Conservation (phyloP, 495 filamentous ascomycete species). For the Cairneyella variabilis region DNA sequence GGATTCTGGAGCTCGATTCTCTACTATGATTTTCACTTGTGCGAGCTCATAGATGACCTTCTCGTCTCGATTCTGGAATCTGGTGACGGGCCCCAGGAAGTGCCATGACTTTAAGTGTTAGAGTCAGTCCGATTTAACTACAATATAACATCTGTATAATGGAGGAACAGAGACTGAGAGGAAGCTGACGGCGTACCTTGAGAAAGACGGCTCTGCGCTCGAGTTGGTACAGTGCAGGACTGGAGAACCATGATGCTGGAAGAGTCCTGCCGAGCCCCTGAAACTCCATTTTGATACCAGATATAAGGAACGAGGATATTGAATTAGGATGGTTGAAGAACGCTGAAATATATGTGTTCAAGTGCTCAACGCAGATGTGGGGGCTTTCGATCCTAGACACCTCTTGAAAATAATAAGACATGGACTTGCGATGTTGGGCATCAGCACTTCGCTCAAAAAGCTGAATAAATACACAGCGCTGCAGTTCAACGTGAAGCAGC, state of each 20-base stretch:
- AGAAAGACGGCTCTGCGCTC: slow-evolving; percentile 53
- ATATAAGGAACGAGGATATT: no score
- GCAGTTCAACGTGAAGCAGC: slow-evolving; percentile 7
- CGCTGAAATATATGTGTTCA: no score
- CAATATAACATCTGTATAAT: slow-evolving; percentile 46
- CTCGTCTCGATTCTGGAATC: slow-evolving; percentile 43
- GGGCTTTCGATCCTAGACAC: no score
- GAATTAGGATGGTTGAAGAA: no score
- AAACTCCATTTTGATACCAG: no score
- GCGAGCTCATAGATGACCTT: slow-evolving; percentile 52
- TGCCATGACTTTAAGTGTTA: slow-evolving; percentile 49
- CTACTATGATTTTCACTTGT: slow-evolving; percentile 44
- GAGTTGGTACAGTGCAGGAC: slow-evolving; percentile 39
- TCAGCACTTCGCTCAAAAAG: no score
- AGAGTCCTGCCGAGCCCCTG: slow-evolving; percentile 31
- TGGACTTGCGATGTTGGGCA: no score
- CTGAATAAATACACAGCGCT: neutral
- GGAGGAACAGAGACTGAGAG: no score
- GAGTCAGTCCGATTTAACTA: slow-evolving; percentile 18
- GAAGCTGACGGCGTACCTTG: slow-evolving; percentile 53
- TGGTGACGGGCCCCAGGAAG: slow-evolving; percentile 55
- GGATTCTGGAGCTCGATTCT: slow-evolving; percentile 32
- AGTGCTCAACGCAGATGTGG: no score
- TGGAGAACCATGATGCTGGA: slow-evolving; percentile 41
- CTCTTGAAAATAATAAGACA: no score